Conservation (phyloP, 2,329 filamentous ascomycete genomes). For the Xylaria digitata region DNA sequence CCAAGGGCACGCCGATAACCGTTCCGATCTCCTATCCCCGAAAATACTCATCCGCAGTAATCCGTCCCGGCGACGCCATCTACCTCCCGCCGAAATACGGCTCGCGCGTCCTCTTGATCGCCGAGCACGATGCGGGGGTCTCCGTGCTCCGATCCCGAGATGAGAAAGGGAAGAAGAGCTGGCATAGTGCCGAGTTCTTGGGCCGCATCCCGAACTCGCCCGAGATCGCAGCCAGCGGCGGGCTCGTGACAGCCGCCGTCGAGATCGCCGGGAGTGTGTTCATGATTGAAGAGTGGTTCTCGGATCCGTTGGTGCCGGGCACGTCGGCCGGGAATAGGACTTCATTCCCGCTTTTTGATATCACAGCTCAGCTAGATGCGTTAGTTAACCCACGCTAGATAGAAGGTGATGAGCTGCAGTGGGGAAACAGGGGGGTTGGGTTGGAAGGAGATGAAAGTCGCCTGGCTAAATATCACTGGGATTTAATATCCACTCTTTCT, state of each 20-base stretch:
- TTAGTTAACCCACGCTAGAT: constrained; percentile 19
- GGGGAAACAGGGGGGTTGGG: too few species aligned
- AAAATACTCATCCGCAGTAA: constrained; percentile 22
- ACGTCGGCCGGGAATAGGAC: constrained; percentile 47
- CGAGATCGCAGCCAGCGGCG: constrained; percentile 35
- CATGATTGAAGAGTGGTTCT: constrained; percentile 45
- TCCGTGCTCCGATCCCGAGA: constrained; percentile 50
- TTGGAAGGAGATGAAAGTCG: background rate
- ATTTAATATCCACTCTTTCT: background rate
- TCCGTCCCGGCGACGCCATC: constrained; percentile 47
- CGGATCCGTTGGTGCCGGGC: constrained; percentile 44
- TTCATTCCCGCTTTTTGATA: constrained; percentile 48
- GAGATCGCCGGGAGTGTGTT: constrained; percentile 46
- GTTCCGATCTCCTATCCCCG: constrained; percentile 41
- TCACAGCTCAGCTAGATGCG: constrained; percentile 46
- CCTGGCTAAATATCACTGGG: background rate
- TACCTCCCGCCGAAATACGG: constrained; percentile 51
- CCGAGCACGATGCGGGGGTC: constrained; percentile 49
- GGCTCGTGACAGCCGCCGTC: constrained; percentile 41
- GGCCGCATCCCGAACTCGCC: constrained; percentile 48
- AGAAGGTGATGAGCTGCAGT: background rate
- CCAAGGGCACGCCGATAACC: constrained; percentile 40
- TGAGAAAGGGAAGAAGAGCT: constrained; percentile 36
- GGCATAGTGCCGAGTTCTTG: constrained; percentile 52
- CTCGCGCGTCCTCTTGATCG: constrained; percentile 51